Conservation (phyloP, 768 basidiomycete species). For the Xerocomellus intermedius region DNA sequence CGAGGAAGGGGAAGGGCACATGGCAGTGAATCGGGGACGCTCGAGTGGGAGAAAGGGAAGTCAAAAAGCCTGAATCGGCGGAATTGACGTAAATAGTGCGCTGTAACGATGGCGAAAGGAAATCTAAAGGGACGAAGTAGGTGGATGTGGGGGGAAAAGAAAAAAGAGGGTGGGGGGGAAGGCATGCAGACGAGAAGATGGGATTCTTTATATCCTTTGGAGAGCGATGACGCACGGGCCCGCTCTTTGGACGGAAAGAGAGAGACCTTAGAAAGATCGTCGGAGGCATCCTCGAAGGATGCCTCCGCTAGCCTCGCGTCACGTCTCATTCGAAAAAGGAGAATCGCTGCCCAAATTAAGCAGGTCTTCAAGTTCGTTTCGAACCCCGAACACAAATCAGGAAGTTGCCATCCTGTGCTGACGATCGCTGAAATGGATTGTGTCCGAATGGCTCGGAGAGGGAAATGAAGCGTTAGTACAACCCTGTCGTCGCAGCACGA, state of each 20-base stretch:
- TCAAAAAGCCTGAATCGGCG: conserved; percentile 10
- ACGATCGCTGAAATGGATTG: conserved; percentile 11
- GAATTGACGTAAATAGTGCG: conserved; percentile 24
- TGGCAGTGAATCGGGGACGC: conserved; percentile 27
- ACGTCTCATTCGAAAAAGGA: conserved; percentile 8
- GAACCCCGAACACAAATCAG: conserved; percentile 15
- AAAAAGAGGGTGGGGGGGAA: conserved; percentile 9
- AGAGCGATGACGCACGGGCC: conserved; percentile 31
- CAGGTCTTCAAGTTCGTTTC: conserved; percentile 28
- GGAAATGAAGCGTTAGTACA: too few relatives aligned
- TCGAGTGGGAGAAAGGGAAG: conserved; percentile 12
- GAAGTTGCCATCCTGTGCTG: conserved; percentile 14
- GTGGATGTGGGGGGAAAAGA: conserved; percentile 14
- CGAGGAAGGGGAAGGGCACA: conserved; percentile 25
- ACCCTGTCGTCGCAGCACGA: too few relatives aligned
- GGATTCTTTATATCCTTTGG: conserved; percentile 26
- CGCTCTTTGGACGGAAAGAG: conserved; percentile 18
- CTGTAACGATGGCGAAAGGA: conserved; percentile 8
- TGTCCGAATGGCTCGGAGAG: background rate
- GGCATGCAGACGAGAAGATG: conserved; percentile 6
- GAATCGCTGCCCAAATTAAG: conserved; percentile 22
- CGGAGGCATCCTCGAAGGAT: conserved; percentile 23
- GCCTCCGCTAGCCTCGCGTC: conserved; percentile 20
- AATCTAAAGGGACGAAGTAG: conserved; percentile 17
- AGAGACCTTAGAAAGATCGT: conserved; percentile 14